Evolutionary conservation across 2,329 filamentous ascomycete species (phyloP), one percentile per base, ranked within the genome.

Genomic region (Aspergillus calidoustus): DNA sequence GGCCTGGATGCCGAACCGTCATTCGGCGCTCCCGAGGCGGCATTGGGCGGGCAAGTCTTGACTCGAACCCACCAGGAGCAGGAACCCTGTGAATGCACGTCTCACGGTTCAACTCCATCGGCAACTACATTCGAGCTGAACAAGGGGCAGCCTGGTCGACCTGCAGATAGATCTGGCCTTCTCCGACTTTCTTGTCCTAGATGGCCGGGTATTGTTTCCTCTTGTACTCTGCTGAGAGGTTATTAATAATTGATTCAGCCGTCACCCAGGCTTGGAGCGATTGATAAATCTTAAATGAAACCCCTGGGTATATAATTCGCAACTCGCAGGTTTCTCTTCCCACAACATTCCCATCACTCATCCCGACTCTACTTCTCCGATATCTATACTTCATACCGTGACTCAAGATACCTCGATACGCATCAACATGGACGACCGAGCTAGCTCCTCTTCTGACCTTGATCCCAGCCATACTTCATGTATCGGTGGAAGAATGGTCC

Each of bases 401-500:
- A 4, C 6, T 22, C 25, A 13, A 25, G 11, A 3, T n/a, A 46
- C 44, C 7, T 23, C 17, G 22, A 3, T 17, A 41, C 31, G 11
- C n/a, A 31, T 52, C 57, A 59, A 50, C 50, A 73, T 73, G 71
- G 63, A 66, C n/a, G 57, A 61, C 38, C 60, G 66, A 13, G 58
- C 61, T 7, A 15, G 57, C 23, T 62, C 66, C 13, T 38, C 66
- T 22, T 25, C 71, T 43, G 54, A 67, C 28, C 68, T 75, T 4
- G 75, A 77, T 52, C 75, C 75, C 2, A 61, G 64, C 4, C 74
- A 76, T 51, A 70, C 65, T 7, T 72, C 71, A 11, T 77, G 76
- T 65, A 71, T 74, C 38, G 71, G 74, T 13, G 75, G 76, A 3
- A 67, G 67, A 47, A 74, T 70, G 5, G 72, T 75, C 25, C 7